Conservation (phyloP, 2,329 filamentous ascomycete genomes). For the Bretziella fagacearum region DNA sequence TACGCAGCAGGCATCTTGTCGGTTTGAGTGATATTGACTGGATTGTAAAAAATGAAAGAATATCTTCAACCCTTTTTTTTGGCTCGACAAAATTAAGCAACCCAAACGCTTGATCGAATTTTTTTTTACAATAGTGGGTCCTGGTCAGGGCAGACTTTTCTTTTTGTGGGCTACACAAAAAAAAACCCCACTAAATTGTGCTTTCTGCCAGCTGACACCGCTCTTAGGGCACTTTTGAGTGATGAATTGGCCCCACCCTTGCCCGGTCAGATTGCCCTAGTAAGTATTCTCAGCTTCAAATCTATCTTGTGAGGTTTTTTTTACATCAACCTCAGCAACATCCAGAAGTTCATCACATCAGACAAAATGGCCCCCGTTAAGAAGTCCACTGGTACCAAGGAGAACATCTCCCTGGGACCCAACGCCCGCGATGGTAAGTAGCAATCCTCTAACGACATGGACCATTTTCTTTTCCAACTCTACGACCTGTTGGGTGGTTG, state of each 20-base stretch:
- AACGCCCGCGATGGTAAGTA: conserved; percentile 82
- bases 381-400: conserved; percentile 64
- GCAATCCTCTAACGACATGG: neutral
- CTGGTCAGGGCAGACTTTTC: conserved; percentile 10
- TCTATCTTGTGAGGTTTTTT: conserved; percentile 12
- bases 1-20: conserved; percentile 38
- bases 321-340: conserved; percentile 15
- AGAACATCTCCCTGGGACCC: conserved; percentile 97
- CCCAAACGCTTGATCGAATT: neutral
- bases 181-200: conserved; percentile 9
- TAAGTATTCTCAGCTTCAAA: conserved; percentile 5
- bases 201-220: conserved; percentile 26
- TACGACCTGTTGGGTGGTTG: neutral
- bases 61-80: conserved; percentile 2
- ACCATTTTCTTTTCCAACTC: neutral
- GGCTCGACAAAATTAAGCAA: conserved; percentile 5
- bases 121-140: conserved; percentile 7
- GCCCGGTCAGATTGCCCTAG: conserved; percentile 10
- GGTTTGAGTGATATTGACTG: conserved; percentile 13
- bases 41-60: conserved; percentile 11
- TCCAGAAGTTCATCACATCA: conserved; percentile 18
- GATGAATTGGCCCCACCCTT: conserved; percentile 8
- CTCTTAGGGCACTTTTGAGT: conserved; percentile 15
- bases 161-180: conserved; percentile 13
- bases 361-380: conserved; percentile 88